These are phyloP conservation scores for Geranium rotundifolium DNA, from an alignment of 345 rosid genomes.

Conservation along the genomic window DNA sequence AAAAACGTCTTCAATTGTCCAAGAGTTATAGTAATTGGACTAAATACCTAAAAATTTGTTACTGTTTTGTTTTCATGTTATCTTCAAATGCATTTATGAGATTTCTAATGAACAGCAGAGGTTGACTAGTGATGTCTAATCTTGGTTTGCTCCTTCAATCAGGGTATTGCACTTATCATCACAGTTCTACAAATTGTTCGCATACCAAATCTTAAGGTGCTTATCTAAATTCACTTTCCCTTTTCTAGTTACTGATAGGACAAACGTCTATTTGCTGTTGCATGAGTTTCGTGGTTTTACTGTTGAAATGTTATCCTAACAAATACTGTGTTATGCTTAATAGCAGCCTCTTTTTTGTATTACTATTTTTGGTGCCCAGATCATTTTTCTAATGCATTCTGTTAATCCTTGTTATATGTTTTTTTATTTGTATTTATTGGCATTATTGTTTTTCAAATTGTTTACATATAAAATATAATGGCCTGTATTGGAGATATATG, in stretches of 20 bases:
- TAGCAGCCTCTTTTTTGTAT: too few relatives aligned
- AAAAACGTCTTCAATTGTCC: background rate
- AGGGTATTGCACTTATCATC: conserved; percentile 91
- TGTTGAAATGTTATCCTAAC: background rate
- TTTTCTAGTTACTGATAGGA: conserved; percentile 4
- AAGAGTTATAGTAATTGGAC: background rate
- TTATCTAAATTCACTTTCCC: conserved; percentile 2
- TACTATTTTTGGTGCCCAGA: too few relatives aligned
- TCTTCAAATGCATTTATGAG: background rate
- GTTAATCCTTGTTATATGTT: too few relatives aligned
- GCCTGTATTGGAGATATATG: background rate
- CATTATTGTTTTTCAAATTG: too few relatives aligned
- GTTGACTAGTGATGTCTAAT: conserved; percentile 8
- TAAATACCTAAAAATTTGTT: too few relatives aligned
- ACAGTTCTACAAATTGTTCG: conserved; percentile 95
- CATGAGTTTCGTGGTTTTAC: conserved; percentile 1
- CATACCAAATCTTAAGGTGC: conserved; percentile 92
- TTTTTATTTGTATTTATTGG: too few relatives aligned
- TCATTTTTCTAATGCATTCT: too few relatives aligned
- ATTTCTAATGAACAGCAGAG: background rate
- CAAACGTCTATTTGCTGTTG: background rate
- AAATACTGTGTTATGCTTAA: too few relatives aligned
- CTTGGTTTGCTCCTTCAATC: conserved; percentile 10
- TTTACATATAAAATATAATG: too few relatives aligned
- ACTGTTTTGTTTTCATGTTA: background rate